Evolutionary conservation across 2,329 filamentous ascomycete genomes (phyloP), one percentile per base, ranked within the genome.

Genomic region (Phaeosphaeriaceae sp.): DNA sequence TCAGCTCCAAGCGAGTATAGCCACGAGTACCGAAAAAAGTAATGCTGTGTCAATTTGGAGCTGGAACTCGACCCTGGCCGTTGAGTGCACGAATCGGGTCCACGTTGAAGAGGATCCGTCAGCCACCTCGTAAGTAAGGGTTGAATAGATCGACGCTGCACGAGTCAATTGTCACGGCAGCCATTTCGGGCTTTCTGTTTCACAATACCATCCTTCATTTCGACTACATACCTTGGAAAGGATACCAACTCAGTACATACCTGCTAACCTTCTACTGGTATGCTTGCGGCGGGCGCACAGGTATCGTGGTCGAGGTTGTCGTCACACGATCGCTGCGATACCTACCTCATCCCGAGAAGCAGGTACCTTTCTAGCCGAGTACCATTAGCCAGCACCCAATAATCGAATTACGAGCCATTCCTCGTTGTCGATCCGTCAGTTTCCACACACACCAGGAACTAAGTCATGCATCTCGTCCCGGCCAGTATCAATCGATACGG

Each of bases 311-410:
- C 51, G 41, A 61, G 45, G 30, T 38, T 59, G 38, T 41, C 52
- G 52, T 57, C 52, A 54, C 46, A 29, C 34, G 43, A 43, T 52
- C 54, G 48, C 54, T 46, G 49, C 52, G 40, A 57, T 58, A 57
- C 39, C 38, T 29, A 17, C 42, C 56, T 3, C n/a, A 34, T 18
- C 54, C 60, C 60, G 53, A 47, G 41, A 42, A 42, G 44, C 40
- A 54, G 60, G 58, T 54, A 56, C 48, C 46, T 58, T 49, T 43
- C 38, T 42, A 54, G 23, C 36, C 44, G 44, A 47, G 36, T 36
- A 42, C 51, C 47, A 46, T 37, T 45, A 46, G 43, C 45, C 20
- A 42, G 42, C 42, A 45, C 29, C 41, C 28, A 36, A 17, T 41
- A 21, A 15, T 21, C 39, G 33, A 37, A 44, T 18, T 23, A 20